A percentile compares a stretch with the other conserved stretches of the same genome.
Evolutionary conservation across 495 filamentous ascomycete genomes (phyloP).

Genomic region (Penicillium chermesinum): DNA sequence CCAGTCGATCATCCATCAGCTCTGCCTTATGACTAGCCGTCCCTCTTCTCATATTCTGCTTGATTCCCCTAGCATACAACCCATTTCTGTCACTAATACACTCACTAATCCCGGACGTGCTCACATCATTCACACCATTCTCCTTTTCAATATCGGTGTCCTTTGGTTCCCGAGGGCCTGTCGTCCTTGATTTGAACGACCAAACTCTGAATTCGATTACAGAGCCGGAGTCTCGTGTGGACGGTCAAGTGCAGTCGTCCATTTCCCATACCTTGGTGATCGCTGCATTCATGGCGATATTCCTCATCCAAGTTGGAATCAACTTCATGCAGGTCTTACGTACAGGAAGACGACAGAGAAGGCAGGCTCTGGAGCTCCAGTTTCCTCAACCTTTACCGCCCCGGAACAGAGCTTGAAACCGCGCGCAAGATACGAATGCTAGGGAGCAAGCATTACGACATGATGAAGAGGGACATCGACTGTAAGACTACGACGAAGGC

Average conservation of each 20-base stretch:
- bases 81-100: conserved; percentile 17
- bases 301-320: conserved; percentile 30
- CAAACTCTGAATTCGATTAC: neutral
- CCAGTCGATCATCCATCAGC: conserved; percentile 26
- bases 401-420: conserved; percentile 5
- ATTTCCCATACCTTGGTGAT: conserved; percentile 35
- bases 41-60: conserved; percentile 39
- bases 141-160: conserved; percentile 41
- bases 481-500: neutral
- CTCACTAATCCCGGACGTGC: conserved; percentile 24
- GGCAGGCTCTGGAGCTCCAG: conserved; percentile 19
- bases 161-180: conserved; percentile 25
- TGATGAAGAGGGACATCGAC: conserved; percentile 16
- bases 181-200: conserved; percentile 4
- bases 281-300: conserved; percentile 32
- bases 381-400: conserved; percentile 23
- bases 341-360: conserved; percentile 19
- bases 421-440: conserved; percentile 3
- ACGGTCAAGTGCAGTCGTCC: conserved; percentile 19
- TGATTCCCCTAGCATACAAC: conserved; percentile 24
- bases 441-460: conserved; percentile 5
- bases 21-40: conserved; percentile 50
- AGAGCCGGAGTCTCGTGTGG: neutral
- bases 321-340: conserved; percentile 31
- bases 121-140: conserved; percentile 32